phyloP scores from a whole-genome alignment of 257 asterid genomes.

The Solanum clarkiae region DNA sequence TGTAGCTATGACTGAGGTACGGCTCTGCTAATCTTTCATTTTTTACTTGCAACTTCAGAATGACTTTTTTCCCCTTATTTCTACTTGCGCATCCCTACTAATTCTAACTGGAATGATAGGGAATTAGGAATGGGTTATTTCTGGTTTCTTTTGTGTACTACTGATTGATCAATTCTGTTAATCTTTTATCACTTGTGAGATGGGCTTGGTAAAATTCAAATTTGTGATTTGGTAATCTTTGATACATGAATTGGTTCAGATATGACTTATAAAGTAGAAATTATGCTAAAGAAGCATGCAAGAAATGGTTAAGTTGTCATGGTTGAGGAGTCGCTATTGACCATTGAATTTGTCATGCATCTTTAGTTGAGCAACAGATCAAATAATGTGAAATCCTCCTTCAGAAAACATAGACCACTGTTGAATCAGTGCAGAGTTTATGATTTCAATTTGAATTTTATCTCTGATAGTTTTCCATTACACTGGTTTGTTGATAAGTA shows the following conservation, averaged over 20 bases:
- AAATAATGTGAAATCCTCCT: neutral
- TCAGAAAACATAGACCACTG: neutral
- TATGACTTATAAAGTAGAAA: neutral
- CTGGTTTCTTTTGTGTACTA: neutral
- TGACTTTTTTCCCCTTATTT: neutral
- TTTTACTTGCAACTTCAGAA: neutral
- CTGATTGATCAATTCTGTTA: neutral
- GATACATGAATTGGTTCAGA: neutral
- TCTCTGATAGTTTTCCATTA: neutral
- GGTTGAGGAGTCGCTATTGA: neutral
- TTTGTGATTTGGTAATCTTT: neutral
- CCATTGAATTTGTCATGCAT: neutral
- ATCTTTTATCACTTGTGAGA: neutral
- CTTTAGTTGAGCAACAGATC: neutral
- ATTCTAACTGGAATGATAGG: neutral
- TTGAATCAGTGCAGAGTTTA: neutral
- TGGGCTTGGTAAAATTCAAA: neutral
- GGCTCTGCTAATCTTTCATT: neutral
- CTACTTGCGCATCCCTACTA: neutral
- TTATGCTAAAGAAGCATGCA: neutral
- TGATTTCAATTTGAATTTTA: neutral
- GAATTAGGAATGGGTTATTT: neutral
- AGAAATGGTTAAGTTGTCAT: neutral
- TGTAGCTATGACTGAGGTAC: constrained; percentile 89
- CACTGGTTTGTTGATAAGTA: neutral